Conservation (phyloP, 2,329 filamentous ascomycete genomes). For the Paecilomyces sp. region DNA sequence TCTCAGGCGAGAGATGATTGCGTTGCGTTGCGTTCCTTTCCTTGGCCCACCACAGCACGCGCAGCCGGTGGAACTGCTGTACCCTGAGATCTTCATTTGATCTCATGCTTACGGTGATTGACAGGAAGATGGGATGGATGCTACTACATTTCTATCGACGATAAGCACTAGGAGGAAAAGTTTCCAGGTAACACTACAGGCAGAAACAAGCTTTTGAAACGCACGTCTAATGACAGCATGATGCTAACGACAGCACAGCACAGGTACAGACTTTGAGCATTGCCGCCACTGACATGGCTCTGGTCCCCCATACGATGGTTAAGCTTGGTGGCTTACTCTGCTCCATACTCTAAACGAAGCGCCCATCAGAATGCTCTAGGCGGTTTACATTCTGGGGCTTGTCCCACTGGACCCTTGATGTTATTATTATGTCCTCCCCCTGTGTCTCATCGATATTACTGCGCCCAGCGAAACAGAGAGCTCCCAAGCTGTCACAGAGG, state of each 20-base stretch:
- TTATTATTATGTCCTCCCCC: neutral
- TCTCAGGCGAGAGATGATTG: neutral
- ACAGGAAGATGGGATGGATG: neutral
- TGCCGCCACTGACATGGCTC: neutral
- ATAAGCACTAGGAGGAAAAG: neutral
- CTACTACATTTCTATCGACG: neutral
- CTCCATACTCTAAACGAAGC: neutral
- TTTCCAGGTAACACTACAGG: neutral
- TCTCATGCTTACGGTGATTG: neutral
- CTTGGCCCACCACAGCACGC: neutral
- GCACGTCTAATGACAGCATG: neutral
- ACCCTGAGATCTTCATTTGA: neutral
- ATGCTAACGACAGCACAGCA: neutral
- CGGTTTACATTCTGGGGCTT: neutral
- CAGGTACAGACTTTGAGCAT: neutral
- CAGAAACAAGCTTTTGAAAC: neutral
- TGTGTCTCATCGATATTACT: neutral
- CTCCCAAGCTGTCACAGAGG: neutral
- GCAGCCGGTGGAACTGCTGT: neutral
- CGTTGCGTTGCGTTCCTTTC: neutral
- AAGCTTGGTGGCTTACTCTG: neutral
- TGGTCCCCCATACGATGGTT: neutral
- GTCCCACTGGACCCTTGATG: neutral
- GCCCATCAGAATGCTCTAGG: neutral
- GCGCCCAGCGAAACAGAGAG: neutral